phyloP scores from a whole-genome alignment of 2,329 filamentous ascomycete species.

The Hypoxylon sp. region DNA sequence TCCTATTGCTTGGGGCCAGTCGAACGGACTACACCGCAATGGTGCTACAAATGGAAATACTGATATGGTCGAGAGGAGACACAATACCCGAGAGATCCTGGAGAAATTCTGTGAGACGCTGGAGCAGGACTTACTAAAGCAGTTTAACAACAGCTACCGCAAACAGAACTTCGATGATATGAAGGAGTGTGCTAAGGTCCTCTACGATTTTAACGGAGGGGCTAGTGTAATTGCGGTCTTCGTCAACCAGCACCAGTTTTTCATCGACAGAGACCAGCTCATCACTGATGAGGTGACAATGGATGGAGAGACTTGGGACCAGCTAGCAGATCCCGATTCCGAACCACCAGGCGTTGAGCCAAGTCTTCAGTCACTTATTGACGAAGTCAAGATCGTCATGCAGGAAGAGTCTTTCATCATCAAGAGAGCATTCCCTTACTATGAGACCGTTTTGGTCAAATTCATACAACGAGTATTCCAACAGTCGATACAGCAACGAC shows the following conservation, averaged over 20 bases:
- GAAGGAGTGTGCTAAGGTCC: constrained; percentile 94
- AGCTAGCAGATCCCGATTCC: constrained; percentile 92
- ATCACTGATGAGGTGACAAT: constrained; percentile 86
- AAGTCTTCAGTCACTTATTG: constrained; percentile 89
- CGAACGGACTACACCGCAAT: constrained; percentile 68
- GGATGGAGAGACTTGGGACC: constrained; percentile 87
- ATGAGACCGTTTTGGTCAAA: constrained; percentile 91
- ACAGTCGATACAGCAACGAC: constrained; percentile 94
- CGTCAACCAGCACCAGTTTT: constrained; percentile 99
- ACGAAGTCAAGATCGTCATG: constrained; percentile 95
- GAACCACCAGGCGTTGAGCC: constrained; percentile 93
- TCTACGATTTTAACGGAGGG: constrained; percentile 96
- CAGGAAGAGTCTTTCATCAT: constrained; percentile 98
- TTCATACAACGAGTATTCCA: constrained; percentile 98
- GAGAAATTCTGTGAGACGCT: constrained; percentile 97
- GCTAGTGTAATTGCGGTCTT: constrained; percentile 95
- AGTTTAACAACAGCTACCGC: constrained; percentile 97
- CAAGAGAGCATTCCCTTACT: constrained; percentile 94
- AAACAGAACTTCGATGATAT: constrained; percentile 97
- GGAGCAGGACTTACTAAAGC: constrained; percentile 93
- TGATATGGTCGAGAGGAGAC: constrained; percentile 60
- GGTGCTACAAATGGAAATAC: constrained; percentile 64
- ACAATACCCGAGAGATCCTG: constrained; percentile 87
- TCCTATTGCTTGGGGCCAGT: constrained; percentile 77
- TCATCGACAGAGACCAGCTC: constrained; percentile 94